Conservation (phyloP, 2,329 filamentous ascomycete genomes). For the Cercospora berteroae region DNA sequence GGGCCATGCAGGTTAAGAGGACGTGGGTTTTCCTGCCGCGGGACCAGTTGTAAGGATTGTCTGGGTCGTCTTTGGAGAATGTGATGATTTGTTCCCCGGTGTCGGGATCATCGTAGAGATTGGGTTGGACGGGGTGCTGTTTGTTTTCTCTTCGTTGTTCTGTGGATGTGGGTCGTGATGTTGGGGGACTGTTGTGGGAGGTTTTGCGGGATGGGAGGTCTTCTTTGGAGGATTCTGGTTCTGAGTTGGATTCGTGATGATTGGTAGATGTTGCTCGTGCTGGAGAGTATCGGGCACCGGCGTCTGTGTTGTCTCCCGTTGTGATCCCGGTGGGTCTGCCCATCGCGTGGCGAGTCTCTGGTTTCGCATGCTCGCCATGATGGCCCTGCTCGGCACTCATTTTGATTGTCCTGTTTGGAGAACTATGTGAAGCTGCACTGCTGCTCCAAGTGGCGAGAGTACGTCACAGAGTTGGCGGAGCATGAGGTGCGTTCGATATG, state of each 20-base stretch:
- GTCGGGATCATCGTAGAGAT: not conserved
- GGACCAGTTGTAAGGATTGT: constrained; percentile 46
- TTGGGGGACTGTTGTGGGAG: not conserved
- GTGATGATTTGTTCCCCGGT: constrained; percentile 34
- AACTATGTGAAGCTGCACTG: not conserved
- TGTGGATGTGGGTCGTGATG: not conserved
- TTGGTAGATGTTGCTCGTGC: not conserved
- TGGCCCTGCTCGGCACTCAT: constrained; percentile 5
- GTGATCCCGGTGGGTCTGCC: constrained; percentile 9
- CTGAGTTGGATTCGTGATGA: constrained; percentile 20
- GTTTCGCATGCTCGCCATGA: constrained; percentile 44
- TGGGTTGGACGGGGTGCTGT: not conserved
- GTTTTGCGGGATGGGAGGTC: not conserved
- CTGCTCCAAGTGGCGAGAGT: not conserved
- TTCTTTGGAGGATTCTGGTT: constrained; percentile 5
- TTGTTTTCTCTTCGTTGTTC: not conserved
- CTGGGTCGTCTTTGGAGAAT: constrained; percentile 42
- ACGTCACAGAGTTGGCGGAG: not conserved
- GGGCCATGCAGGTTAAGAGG: constrained; percentile 55
- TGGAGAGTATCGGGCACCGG: not conserved
- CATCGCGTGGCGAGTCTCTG: constrained; percentile 9
- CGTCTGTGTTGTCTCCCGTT: constrained; percentile 14
- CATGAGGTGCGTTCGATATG: not conserved
- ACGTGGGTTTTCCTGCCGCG: constrained; percentile 53
- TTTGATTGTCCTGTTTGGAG: not conserved